Evolutionary conservation across 768 basidiomycete species (phyloP), one percentile per base, ranked within the genome.

Genomic region (Boletus subcaerulescens): DNA sequence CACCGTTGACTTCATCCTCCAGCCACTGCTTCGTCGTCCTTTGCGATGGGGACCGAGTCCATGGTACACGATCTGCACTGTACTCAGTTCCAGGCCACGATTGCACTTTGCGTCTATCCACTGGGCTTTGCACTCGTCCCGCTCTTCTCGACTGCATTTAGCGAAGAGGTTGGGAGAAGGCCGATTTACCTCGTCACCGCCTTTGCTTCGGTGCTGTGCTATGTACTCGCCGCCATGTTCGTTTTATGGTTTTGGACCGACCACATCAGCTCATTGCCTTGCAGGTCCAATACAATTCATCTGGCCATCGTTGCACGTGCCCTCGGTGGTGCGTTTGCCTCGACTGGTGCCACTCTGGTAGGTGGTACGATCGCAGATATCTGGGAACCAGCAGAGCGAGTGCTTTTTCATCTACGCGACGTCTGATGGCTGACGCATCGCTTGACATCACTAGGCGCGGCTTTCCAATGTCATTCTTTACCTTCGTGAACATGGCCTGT

Each of bases 381-480:
- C 11, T 89, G 85, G 83, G 67, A 69, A 14, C 74, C 84, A 11
- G 70, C 73, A 48, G 81, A 87, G 85, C 86, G 57, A 44, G 79
- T 62, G 2, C 31, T 26, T 43, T 62, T n/a, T 46, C 20, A 12
- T 22, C 43, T n/a, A 15, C 13, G 14, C 35, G 20, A 44, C 10
- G 5, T 44, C 12, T 10, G 14, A 8, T 45, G 17, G 14, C 20
- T 55, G 36, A 60, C 10, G 6, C 29, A 38, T 44, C 24, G 10
- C 13, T 33, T 35, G 36, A 32, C 41, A 24, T 13, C 44, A 13
- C 36, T 20, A 89, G 87, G 38, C 87, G 89, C 17, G 85, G 87
- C 1, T 57, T 85, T 2, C 89, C 89, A 0, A 91, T 92, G 88
- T 76, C 86, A 0, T 58, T 87, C 3, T 94, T 91, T 67, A 71